Base-by-base conservation (phyloP, 2,329 filamentous ascomycete species). In the Apiospora saccharicola region DNA sequence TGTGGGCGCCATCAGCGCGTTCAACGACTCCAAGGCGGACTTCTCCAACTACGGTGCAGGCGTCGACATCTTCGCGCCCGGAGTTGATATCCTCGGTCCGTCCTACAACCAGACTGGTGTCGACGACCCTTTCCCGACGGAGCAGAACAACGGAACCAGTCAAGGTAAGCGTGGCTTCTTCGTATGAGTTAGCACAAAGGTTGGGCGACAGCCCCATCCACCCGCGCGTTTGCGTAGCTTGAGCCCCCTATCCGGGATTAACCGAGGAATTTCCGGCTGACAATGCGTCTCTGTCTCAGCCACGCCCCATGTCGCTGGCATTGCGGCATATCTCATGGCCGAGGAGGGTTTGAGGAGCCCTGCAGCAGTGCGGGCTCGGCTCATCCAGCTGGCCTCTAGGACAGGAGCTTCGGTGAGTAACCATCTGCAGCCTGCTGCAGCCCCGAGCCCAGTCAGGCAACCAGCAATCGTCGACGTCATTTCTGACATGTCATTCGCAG, bases 241-340 rank as follows among this genome's bases (percentile, higher is more conserved):
- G 1, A 10, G 10, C 5, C 16, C 46, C 1, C 6, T 22, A 4
- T 22, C 0, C 4, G 46, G 10, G 22, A 49, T 10, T 24, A 7
- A 8, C 8, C 22, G 2, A 12, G n/a, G 10, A n/a, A 24, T 26
- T 13, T 1, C n/a, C n/a, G n/a, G 4, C 49, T 24, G n/a, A 51
- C n/a, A 14, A 2, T 24, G n/a, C 4, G 1, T 51, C 2, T 2
- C 22, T 14, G 5, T 34, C 16, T 22, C 5, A 61, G 85, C 88
- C 13, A 79, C 83, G 8, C 88, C 88, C 2, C 86, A 89, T 72
- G 82, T 89, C 70, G 83, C 85, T n/a, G 88, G 88, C 0, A 75
- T 90, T 0, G 86, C 83, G 3, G 81, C 85, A 0, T 89, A 89
- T 76, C 76, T 87, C 49, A 72, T 75, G 51, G 68, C 70, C 1